A percentile compares a stretch with the other conserved stretches of the same genome.
Conservation (phyloP, 305 asterid species). For the Petunia hybrid region DNA sequence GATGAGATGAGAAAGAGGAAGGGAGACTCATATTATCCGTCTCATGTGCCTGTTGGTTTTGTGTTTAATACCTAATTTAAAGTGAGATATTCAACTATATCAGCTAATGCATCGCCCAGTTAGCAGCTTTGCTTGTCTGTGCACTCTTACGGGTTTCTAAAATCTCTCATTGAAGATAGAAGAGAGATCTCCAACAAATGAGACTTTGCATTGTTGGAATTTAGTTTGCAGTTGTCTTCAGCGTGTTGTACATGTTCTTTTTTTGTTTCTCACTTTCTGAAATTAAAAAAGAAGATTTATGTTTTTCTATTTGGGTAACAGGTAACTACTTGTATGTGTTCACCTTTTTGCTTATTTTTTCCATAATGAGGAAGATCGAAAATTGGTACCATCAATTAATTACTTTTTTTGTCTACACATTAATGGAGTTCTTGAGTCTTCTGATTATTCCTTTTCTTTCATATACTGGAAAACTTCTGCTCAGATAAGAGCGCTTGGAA, state of each 20-base stretch:
- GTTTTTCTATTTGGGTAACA: not conserved
- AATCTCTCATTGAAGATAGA: constrained; percentile 4
- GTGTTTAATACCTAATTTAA: not conserved
- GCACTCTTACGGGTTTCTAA: not conserved
- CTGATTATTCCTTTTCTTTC: constrained; percentile 14
- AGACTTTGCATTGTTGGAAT: not conserved
- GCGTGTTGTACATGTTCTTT: not conserved
- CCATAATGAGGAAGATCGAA: not conserved
- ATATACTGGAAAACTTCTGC: constrained; percentile 34
- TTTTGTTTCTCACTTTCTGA: not conserved
- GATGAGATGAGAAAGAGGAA: no score
- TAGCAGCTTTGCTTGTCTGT: constrained; percentile 1
- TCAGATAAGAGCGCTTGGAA: constrained; percentile 91
- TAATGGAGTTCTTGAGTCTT: not conserved
- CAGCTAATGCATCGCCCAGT: not conserved
- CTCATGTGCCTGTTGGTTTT: not conserved
- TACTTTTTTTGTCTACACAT: not conserved
- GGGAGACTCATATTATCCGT: not conserved
- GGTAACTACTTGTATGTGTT: constrained; percentile 3
- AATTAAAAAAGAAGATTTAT: not conserved
- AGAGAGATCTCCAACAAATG: not conserved
- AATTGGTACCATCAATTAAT: not conserved
- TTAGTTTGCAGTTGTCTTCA: constrained; percentile 21
- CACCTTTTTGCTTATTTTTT: not conserved
- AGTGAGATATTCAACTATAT: not conserved